phyloP scores from a whole-genome alignment of 129 eudicot genomes.

The Logfia minima region DNA sequence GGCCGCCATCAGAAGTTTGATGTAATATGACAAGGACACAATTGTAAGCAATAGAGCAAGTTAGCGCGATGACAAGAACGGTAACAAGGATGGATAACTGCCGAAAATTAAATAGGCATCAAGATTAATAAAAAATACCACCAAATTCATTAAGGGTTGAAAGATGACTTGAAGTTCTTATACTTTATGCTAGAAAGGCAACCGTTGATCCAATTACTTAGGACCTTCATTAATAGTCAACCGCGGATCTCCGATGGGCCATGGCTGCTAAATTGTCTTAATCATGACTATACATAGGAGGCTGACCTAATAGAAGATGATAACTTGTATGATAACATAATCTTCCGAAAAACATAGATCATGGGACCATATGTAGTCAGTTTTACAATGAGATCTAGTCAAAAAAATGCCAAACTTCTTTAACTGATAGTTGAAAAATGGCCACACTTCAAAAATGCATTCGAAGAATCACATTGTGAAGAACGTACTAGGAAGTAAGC shows the following conservation, averaged over 20 bases:
- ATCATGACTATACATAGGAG: constrained; percentile 8
- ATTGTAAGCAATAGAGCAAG: constrained; percentile 1
- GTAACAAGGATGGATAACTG: not conserved
- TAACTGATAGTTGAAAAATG: constrained; percentile 7
- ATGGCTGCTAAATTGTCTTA: constrained; percentile 7
- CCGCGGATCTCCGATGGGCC: constrained; percentile 17
- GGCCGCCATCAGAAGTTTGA: constrained; percentile 27
- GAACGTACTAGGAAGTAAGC: constrained; percentile 2
- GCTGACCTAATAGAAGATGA: not conserved
- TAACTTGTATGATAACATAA: constrained; percentile 9
- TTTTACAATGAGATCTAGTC: not conserved
- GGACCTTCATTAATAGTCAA: constrained; percentile 7
- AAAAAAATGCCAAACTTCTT: not conserved
- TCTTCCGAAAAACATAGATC: not conserved
- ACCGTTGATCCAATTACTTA: too few species aligned
- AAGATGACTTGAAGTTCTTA: not conserved
- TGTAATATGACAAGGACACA: constrained; percentile 27
- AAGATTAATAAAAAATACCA: not conserved
- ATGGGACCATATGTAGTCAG: constrained; percentile 1
- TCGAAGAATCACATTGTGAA: constrained; percentile 14
- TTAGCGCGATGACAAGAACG: not conserved
- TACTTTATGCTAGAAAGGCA: not conserved
- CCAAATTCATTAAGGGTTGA: not conserved
- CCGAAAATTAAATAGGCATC: not conserved
- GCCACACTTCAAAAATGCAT: not conserved